Evolutionary conservation across 805 yeast species (phyloP), one percentile per base, ranked within the genome.

Genomic region (Nadsonia fulvescens): DNA sequence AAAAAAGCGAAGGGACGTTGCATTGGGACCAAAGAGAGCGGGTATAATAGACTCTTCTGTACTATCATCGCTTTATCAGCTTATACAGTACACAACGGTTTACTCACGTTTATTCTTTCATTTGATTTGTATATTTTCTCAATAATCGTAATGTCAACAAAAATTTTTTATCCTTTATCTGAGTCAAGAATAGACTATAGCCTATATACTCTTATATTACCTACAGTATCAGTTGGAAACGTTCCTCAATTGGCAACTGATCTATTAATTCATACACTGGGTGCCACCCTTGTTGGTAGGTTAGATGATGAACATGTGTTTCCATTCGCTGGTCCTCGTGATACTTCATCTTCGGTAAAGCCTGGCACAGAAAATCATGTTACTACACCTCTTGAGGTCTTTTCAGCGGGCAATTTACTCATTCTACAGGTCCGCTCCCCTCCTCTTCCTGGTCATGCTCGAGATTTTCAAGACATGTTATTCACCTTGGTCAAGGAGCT

Each of bases 381-480:
- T 3, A 58, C 75, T 1, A 65, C 76, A 1, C 66, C 75, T 0
- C 43, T 77, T 15, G 93, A 83, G 39, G 58, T 79, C 2, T 76
- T 66, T 22, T 16, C 51, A 34, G 44, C 27, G 5, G 23, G n/a
- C n/a, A n/a, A n/a, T n/a, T n/a, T n/a, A n/a, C n/a, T n/a, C 2
- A 37, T 79, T n/a, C 42, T 83, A 3, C 93, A 79, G 40, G 82
- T 79, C 42, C 53, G 95, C 25, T 63, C 93, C 1, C 95, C 95
- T 0, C 58, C 81, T 2, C 54, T 82, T n/a, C 74, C 86, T 1
- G 71, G 72, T 1, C 64, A 54, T 32, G 53, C 62, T 7, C 41
- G 46, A 17, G 51, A 48, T 22, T 76, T 72, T 42, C 38, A 49
- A 2, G 61, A 70, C 10, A 51, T 72, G 6, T 33, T 70, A 2